Evolutionary conservation across 306 rosid genomes (phyloP).

Genomic region (Quercus aquifolioides): DNA sequence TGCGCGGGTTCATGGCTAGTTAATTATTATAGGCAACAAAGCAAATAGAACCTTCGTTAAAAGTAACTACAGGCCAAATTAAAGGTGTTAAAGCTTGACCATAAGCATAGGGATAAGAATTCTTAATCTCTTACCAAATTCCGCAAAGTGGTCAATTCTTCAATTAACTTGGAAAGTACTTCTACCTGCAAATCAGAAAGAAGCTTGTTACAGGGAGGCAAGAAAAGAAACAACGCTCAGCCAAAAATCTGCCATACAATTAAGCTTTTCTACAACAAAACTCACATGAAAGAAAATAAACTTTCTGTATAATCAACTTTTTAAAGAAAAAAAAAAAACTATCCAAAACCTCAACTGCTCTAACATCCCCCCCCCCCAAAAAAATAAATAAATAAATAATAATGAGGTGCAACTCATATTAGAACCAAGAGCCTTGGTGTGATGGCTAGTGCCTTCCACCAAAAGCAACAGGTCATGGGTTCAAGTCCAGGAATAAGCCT

Average conservation of each 20-base stretch:
- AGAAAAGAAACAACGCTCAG: conserved; percentile 6
- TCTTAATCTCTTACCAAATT: conserved; percentile 54
- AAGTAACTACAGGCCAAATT: conserved; percentile 1
- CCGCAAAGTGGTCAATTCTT: conserved; percentile 43
- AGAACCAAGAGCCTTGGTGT: neutral
- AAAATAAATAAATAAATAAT: no score
- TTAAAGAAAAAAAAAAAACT: neutral
- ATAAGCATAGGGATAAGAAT: conserved; percentile 1
- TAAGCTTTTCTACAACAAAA: neutral
- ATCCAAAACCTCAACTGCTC: neutral
- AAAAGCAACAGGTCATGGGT: no score
- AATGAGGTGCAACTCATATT: neutral
- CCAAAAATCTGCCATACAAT: neutral
- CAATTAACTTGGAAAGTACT: conserved; percentile 44
- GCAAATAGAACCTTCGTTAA: no score
- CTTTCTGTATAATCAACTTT: neutral
- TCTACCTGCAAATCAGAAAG: conserved; percentile 61
- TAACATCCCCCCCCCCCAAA: no score
- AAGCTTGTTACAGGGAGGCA: conserved; percentile 11
- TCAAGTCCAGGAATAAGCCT: no score
- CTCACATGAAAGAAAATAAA: neutral
- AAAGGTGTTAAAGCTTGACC: conserved; percentile 6
- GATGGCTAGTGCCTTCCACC: no score
- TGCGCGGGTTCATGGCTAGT: no score
- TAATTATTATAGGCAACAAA: no score